phyloP scores from a whole-genome alignment of 2,329 filamentous ascomycete genomes.

The Fusarium scirpi region DNA sequence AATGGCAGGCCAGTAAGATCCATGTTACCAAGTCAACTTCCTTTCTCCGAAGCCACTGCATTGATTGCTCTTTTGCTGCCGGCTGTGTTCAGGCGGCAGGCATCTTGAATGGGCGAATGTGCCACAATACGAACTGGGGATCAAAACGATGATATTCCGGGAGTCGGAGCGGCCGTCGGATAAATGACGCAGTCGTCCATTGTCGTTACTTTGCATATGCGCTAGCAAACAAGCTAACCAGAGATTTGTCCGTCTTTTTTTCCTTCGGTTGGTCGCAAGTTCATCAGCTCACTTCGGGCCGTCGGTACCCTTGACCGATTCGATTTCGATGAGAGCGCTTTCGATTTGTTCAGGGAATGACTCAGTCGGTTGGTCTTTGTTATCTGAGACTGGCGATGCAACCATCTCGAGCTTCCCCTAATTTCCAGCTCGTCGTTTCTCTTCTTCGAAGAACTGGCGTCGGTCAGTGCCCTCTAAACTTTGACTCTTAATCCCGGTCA shows the following conservation, averaged over 20 bases:
- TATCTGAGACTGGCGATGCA: background rate
- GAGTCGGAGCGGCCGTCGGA: slow-evolving; percentile 46
- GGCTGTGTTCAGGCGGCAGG: background rate
- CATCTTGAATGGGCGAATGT: background rate
- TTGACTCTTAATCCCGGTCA: slow-evolving; percentile 32
- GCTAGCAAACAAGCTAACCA: background rate
- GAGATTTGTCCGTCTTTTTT: slow-evolving; percentile 15
- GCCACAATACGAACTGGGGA: slow-evolving; percentile 1
- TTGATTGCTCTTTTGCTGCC: background rate
- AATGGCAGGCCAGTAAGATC: background rate
- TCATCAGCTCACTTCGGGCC: slow-evolving; percentile 39
- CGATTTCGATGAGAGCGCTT: background rate
- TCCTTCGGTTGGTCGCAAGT: slow-evolving; percentile 45
- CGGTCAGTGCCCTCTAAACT: slow-evolving; percentile 13
- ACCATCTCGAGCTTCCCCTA: background rate
- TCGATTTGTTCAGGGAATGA: background rate
- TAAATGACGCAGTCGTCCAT: slow-evolving; percentile 40
- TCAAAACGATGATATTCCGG: slow-evolving; percentile 44
- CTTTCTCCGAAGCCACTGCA: background rate
- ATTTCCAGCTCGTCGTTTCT: background rate
- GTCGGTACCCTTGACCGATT: slow-evolving; percentile 38
- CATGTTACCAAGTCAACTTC: background rate
- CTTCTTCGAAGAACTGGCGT: background rate
- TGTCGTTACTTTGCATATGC: slow-evolving; percentile 6
- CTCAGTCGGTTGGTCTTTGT: background rate